Evolutionary conservation across 768 basidiomycete genomes (phyloP).

Genomic region (Mrakia hoshinonis): DNA sequence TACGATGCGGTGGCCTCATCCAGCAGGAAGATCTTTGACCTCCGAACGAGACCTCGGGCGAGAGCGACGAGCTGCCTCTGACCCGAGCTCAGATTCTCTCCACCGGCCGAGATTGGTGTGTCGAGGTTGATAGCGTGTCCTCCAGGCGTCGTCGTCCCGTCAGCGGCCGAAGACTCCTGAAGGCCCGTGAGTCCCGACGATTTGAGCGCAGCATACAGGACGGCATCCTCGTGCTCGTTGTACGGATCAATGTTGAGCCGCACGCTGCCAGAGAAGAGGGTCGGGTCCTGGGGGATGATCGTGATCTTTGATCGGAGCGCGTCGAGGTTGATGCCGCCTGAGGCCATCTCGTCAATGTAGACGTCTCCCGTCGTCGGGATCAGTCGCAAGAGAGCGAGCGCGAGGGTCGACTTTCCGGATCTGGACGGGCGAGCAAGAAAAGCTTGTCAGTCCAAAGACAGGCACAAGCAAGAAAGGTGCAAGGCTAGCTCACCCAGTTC

Average conservation of each 20-base stretch:
- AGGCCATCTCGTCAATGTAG: constrained; percentile 51
- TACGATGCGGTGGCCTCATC: constrained; percentile 49
- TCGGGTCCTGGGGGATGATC: constrained; percentile 52
- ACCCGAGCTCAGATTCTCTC: constrained; percentile 38
- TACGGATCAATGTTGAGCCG: constrained; percentile 59
- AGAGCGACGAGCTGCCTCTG: constrained; percentile 56
- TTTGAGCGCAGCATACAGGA: constrained; percentile 48
- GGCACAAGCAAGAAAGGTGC: too few relatives aligned
- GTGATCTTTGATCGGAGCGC: constrained; percentile 53
- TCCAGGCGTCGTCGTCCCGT: constrained; percentile 35
- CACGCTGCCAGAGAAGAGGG: constrained; percentile 45
- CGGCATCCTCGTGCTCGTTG: constrained; percentile 49
- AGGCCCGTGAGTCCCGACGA: constrained; percentile 44
- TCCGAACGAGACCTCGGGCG: constrained; percentile 53
- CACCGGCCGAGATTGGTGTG: constrained; percentile 41
- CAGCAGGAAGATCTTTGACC: constrained; percentile 52
- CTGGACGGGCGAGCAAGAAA: too few relatives aligned
- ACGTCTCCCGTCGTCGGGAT: constrained; percentile 53
- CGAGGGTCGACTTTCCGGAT: constrained; percentile 47
- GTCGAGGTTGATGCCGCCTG: constrained; percentile 50
- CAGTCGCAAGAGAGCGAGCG: constrained; percentile 52
- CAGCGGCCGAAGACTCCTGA: constrained; percentile 42
- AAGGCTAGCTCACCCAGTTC: constrained; percentile 56
- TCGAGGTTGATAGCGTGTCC: constrained; percentile 45
- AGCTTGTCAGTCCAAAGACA: too few relatives aligned